Evolutionary conservation across 2,329 filamentous ascomycete genomes (phyloP), one percentile per base, ranked within the genome.

Genomic region (Fusarium tjaetaba): DNA sequence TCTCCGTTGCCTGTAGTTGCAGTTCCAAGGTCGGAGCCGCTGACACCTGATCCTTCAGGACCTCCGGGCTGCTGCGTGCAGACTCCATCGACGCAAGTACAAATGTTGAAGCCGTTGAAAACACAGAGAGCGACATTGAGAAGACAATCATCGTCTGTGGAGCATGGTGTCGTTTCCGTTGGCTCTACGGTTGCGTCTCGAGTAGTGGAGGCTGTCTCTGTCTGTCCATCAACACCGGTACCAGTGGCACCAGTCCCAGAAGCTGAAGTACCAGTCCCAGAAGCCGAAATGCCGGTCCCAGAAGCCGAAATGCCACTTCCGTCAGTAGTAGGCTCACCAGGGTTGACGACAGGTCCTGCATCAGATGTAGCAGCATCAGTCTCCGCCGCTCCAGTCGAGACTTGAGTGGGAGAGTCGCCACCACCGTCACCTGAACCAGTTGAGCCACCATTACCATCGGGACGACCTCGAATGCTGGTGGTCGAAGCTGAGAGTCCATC

Each of bases 11-110:
- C 30, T 14, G 18, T 39, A 11, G 41, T 48, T 14, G 62, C 39
- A 2, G 43, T 42, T 7, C n/a, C 45, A 22, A 22, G 15, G 4
- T 39, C 36, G 45, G 51, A 24, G 0, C 45, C 41, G 4, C 22
- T 48, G 2, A 24, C 28, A 11, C 58, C 65, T 4, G 51, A 32
- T 1, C 56, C 39, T 38, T 60, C 43, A 5, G 59, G 41, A 4
- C 14, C 41, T 49, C 41, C 58, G 6, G 70, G 36, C 11, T 58
- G 51, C 30, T 68, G 69, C 8, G 58, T 20, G 10, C 70, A 73
- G 3, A 73, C 28, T 5, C 45, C 65, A 13, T 68, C 63, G 2
- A 52, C 24, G 22, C 70, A 73, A 13, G 46, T 52, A 2, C 70
- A 72, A 3, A 66, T 20, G 13, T 67, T 70, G 15, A 60, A 9